Evolutionary conservation across 495 filamentous ascomycete species (phyloP), one percentile per base, ranked within the genome.

Genomic region (Penicillium taxi): DNA sequence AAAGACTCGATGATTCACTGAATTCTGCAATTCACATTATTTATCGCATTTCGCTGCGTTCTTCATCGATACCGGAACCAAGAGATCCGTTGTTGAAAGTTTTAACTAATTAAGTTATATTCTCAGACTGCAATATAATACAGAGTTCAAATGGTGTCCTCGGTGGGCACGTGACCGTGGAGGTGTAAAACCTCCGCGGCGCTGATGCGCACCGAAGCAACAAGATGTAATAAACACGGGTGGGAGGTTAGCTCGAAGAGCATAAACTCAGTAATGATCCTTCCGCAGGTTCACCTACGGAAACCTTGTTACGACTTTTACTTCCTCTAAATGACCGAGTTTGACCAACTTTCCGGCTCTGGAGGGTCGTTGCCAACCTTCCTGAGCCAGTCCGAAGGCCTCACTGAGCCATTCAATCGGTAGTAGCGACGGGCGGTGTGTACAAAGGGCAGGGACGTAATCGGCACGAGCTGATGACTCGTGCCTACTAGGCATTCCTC

Each of bases 361-460:
- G 67, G 60, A 66, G 69, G 65, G 65, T 69, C 63, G 73, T 81
- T 75, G 70, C 76, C 73, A 64, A 70, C 67, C 70, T 72, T 69
- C 77, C 72, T 77, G 72, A 73, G 72, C 26, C 11, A 13, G 14
- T 13, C 26, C 11, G 26, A 78, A 80, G 72, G 67, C 76, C 73
- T 80, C 71, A 79, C 73, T 79, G 63, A 80, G 73, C 73, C 71
- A 78, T 80, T 81, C 71, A 79, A 80, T 81, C 72, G 73, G 75
- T 79, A 80, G 74, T 78, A 80, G 75, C 71, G 71, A 80, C 70
- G 73, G 75, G 78, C 73, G 74, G 74, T 80, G 72, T 81, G 72
- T 52, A 55, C 52, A 55, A 55, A 52, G 49, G 39, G 39, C 39
- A 41, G 74, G 74, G 73, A 79, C 70, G 72, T 79, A 80, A 77